These are phyloP conservation scores for Dothistroma septosporum DNA, from an alignment of 2,329 filamentous ascomycete genomes.

Conservation along the genomic window DNA sequence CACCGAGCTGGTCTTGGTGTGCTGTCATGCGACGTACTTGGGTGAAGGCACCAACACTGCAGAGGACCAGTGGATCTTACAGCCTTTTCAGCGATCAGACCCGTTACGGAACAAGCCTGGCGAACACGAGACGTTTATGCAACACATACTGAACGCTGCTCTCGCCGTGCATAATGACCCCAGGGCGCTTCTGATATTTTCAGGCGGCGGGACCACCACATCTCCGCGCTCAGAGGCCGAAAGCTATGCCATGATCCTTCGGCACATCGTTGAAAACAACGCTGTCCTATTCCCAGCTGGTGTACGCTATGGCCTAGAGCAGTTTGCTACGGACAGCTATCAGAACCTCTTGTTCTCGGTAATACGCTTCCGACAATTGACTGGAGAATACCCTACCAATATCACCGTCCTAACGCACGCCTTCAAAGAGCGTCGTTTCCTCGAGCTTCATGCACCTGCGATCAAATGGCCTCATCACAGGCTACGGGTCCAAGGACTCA, in stretches of 20 bases:
- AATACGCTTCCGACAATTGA: conserved; percentile 47
- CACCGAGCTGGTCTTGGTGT: conserved; percentile 66
- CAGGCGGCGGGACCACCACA: conserved; percentile 55
- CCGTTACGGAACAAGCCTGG: conserved; percentile 46
- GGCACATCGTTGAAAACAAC: conserved; percentile 20
- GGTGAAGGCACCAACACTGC: conserved; percentile 37
- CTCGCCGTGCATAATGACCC: conserved; percentile 45
- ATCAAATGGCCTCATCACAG: conserved; percentile 42
- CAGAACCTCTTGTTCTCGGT: conserved; percentile 79
- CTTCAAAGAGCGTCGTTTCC: conserved; percentile 45
- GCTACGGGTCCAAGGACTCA: conserved; percentile 43
- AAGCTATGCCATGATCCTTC: conserved; percentile 23
- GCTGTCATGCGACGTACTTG: conserved; percentile 77
- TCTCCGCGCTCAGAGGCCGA: conserved; percentile 27
- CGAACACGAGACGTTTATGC: conserved; percentile 74
- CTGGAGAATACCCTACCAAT: conserved; percentile 39
- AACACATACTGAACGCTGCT: conserved; percentile 67
- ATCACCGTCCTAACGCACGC: conserved; percentile 46
- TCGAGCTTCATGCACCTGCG: conserved; percentile 39
- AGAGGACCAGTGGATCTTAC: conserved; percentile 60
- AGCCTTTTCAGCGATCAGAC: conserved; percentile 61
- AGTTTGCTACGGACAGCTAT: conserved; percentile 71
- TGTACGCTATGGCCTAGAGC: conserved; percentile 21
- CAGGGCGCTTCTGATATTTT: conserved; percentile 61
- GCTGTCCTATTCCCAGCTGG: conserved; percentile 17